phyloP scores from a whole-genome alignment of 2,329 filamentous ascomycete species.

The Pyrenochaeta sp. region DNA sequence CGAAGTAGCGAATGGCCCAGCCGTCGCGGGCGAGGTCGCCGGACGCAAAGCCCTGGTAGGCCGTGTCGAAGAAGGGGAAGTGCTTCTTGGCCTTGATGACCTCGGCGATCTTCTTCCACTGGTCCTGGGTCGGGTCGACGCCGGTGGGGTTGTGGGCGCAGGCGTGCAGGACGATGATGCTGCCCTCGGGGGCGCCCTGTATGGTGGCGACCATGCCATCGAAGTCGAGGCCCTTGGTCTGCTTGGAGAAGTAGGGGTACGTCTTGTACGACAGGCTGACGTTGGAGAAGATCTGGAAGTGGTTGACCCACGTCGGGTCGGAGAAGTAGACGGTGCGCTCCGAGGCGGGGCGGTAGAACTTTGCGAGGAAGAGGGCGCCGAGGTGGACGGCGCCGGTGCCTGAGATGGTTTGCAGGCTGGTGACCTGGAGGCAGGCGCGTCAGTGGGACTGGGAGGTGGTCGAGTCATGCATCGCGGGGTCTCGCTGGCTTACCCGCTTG shows the following conservation, averaged over 20 bases:
- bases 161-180: slow-evolving; percentile 89
- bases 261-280: slow-evolving; percentile 77
- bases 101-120: slow-evolving; percentile 89
- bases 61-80: slow-evolving; percentile 98
- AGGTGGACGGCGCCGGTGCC: slow-evolving; percentile 95
- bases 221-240: slow-evolving; percentile 91
- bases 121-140: slow-evolving; percentile 89
- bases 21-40: slow-evolving; percentile 85
- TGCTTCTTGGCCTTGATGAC: slow-evolving; percentile 80
- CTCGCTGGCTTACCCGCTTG: slow-evolving; percentile 69
- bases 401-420: slow-evolving; percentile 92
- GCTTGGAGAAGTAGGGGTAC: slow-evolving; percentile 93
- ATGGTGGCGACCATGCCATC: slow-evolving; percentile 82
- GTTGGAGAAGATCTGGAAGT: slow-evolving; percentile 97
- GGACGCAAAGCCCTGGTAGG: slow-evolving; percentile 97
- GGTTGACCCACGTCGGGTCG: slow-evolving; percentile 97
- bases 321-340: slow-evolving; percentile 86
- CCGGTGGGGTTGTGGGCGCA: slow-evolving; percentile 99
- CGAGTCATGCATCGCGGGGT: slow-evolving; percentile 29
- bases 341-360: slow-evolving; percentile 76
- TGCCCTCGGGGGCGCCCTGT: slow-evolving; percentile 73
- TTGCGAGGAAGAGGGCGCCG: slow-evolving; percentile 90
- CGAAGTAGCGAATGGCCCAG: slow-evolving; percentile 92
- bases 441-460: too few relatives aligned
- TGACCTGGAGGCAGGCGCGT: too few relatives aligned